Evolutionary conservation across 2,329 filamentous ascomycete genomes (phyloP).

Genomic region (Pseudogymnoascus sp.): DNA sequence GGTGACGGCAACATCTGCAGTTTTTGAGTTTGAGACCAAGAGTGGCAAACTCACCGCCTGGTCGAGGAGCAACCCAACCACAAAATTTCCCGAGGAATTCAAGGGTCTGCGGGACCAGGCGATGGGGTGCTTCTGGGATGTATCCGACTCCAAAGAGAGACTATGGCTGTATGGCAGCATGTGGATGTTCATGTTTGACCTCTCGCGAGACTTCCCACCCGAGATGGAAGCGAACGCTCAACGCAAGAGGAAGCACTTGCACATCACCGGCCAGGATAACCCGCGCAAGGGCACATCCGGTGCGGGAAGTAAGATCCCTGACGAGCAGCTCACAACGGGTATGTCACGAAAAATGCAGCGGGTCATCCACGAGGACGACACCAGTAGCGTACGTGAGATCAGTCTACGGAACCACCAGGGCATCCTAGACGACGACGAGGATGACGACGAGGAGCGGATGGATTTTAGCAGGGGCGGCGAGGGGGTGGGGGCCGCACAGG

Average conservation of each 20-base stretch:
- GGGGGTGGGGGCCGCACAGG: conserved; percentile 17
- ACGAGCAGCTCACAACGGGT: conserved; percentile 25
- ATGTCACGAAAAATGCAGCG: conserved; percentile 34
- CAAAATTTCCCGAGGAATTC: conserved; percentile 66
- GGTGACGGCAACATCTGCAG: conserved; percentile 56
- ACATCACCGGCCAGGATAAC: conserved; percentile 7
- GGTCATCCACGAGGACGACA: conserved; percentile 33
- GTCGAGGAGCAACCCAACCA: conserved; percentile 76
- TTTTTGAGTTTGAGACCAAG: conserved; percentile 74
- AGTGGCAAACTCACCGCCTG: conserved; percentile 72
- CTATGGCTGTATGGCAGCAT: conserved; percentile 81
- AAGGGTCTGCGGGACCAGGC: conserved; percentile 67
- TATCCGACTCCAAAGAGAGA: conserved; percentile 47
- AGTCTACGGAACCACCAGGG: conserved; percentile 17
- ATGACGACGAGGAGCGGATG: conserved; percentile 25
- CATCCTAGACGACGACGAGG: conserved; percentile 32
- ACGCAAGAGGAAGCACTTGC: conserved; percentile 24
- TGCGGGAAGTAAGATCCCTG: conserved; percentile 45
- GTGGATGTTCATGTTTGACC: conserved; percentile 89
- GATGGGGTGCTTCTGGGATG: conserved; percentile 80
- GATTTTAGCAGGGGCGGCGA: conserved; percentile 31
- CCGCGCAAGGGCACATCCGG: conserved; percentile 38
- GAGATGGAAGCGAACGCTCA: conserved; percentile 30
- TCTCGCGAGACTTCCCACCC: conserved; percentile 56
- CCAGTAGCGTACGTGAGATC: conserved; percentile 25